Base-by-base conservation (phyloP, 306 rosid species). In the Mimosa bimucronata region DNA sequence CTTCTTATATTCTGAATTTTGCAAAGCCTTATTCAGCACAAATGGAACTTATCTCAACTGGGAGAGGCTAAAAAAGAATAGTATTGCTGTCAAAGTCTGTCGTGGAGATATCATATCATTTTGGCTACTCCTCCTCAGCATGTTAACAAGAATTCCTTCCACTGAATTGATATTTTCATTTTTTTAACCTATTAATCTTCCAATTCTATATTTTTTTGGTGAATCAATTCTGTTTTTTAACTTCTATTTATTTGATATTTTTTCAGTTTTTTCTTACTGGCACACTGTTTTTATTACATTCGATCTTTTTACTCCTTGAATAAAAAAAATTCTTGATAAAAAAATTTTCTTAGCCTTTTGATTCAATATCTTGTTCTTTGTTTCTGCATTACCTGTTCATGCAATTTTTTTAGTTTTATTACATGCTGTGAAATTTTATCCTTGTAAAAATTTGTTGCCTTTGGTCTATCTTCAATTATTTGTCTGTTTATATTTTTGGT, bases 1-100 rank as follows among this genome's bases (percentile, higher is more conserved):
- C n/a, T 10, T 13, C 52, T 73, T 37, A 38, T 74, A 44, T 81
- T 34, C 44, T 88, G 79, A 86, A 57, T 68, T 76, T 57, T 76
- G n/a, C 77, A 74, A 65, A 74, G 71, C 48, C 42, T 77, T 83
- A 42, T 90, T 83, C 92, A 93, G 97, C 86, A 90, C 91, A 5
- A 95, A 95, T 81, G 99, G 98, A 73, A 95, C 98, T 0, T 95
- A 87, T 86, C 83, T 93, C 74, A 95, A 93, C 77, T 90, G 98
- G 97, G 94, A 89, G 83, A 93, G 75, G 85, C 71, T 88, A 82
- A 85, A 77, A 31, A 95, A 88, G 89, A 88, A 58, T 46, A 82
- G 83, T 58, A 81, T 85, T 71, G 94, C 88, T 74, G 89, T 85
- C 67, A 90, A 89, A 90, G 86, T 95, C 71, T 83, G 74, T 62